These are phyloP conservation scores for Carex cristatella DNA, from an alignment of 176 grass and related monocot genomes.

Conservation along the genomic window DNA sequence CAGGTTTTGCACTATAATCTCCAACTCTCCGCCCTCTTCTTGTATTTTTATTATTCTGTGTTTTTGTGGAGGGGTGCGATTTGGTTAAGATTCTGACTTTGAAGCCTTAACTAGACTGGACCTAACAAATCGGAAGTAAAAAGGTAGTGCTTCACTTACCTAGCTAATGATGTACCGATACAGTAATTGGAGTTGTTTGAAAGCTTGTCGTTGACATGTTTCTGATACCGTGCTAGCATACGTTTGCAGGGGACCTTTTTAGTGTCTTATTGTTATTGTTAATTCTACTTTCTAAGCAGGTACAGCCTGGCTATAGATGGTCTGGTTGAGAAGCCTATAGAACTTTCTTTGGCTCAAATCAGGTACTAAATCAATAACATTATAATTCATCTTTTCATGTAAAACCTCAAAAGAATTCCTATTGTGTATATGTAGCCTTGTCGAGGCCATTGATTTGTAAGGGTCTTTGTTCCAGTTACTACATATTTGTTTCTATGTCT, in stretches of 20 bases:
- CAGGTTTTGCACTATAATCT: constrained; percentile 36
- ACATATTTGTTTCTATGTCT: neutral
- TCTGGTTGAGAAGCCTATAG: constrained; percentile 59
- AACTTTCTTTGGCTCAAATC: constrained; percentile 73
- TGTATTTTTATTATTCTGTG: neutral
- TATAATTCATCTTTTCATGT: neutral
- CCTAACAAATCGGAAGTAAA: neutral
- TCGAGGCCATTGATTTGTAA: neutral
- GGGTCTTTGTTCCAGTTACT: neutral
- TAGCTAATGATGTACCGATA: neutral
- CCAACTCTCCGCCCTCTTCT: neutral
- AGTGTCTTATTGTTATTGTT: neutral
- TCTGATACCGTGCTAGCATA: neutral
- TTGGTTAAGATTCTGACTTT: neutral
- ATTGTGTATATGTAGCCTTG: neutral
- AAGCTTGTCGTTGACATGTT: neutral
- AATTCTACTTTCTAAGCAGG: constrained; percentile 26
- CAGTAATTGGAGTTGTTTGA: neutral
- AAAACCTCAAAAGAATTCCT: neutral
- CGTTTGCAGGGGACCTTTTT: neutral
- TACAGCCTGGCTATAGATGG: constrained; percentile 67
- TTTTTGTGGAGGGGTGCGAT: neutral
- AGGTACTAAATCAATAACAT: constrained; percentile 42
- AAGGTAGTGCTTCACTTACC: neutral
- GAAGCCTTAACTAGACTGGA: neutral